Evolutionary conservation across 768 basidiomycete species (phyloP), one percentile per base, ranked within the genome.

Genomic region (Butyriboletus loyo): DNA sequence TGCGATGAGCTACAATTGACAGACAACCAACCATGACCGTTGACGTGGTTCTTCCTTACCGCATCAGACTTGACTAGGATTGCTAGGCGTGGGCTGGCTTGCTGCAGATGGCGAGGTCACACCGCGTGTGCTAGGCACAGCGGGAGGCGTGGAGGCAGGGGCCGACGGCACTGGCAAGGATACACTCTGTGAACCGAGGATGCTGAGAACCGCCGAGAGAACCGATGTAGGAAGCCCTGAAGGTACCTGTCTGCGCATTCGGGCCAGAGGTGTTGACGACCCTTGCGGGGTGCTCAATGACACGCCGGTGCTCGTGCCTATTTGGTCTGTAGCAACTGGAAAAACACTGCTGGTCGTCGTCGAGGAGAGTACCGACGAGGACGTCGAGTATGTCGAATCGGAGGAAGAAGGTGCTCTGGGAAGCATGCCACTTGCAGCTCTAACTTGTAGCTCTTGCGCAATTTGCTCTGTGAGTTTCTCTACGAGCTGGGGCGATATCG

Each of bases 231-330:
- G 28, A 8, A 14, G 35, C 4, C 3, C 14, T 1, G 36, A 5
- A 31, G 54, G 25, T 22, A 40, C 1, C 47, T 66, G 64, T 53
- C 64, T 52, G 25, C 53, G 61, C 50, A 55, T 47, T 25, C 50
- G 41, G 22, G 36, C 4, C 15, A 3, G 24, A 10, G 34, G 14
- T 39, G 22, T 31, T 21, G 43, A 30, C 27, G 60, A 34, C 21
- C 45, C 15, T 46, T 46, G 39, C 21, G 50, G 28, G 36, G 36
- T 44, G 30, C 42, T 36, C 32, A 13, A 46, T 5, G 49, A 46
- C 27, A 15, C 32, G 34, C 14, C 31, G n/a, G 47, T 21, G 25
- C 14, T 13, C 21, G 44, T 9, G 14, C 41, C 31, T 32, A n/a
- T 14, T 9, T 8, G 19, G 25, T 21, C 36, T 3, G 53, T 49